These are phyloP conservation scores for Lasiosphaeria ovina DNA, from an alignment of 495 filamentous ascomycete genomes.

Conservation along the genomic window DNA sequence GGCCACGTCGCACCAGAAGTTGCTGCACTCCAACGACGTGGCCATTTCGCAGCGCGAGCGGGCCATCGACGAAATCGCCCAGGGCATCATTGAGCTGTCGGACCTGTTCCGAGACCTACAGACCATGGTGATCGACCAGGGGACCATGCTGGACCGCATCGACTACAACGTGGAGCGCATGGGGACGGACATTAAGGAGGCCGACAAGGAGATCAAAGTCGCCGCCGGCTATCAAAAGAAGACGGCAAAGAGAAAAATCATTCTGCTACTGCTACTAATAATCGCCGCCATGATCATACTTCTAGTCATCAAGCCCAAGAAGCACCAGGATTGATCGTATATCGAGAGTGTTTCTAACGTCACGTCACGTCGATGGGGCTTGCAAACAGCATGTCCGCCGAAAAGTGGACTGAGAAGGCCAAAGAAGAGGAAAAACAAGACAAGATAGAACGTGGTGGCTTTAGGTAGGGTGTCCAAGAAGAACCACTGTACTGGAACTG, in stretches of 20 bases:
- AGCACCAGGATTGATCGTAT: conserved; percentile 20
- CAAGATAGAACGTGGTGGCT: too few relatives aligned
- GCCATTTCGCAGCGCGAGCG: conserved; percentile 88
- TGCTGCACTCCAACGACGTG: conserved; percentile 73
- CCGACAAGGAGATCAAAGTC: conserved; percentile 86
- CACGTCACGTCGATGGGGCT: too few relatives aligned
- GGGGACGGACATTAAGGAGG: conserved; percentile 82
- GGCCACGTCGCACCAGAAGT: conserved; percentile 59
- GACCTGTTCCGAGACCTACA: conserved; percentile 97
- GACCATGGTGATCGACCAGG: conserved; percentile 96
- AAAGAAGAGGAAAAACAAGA: too few relatives aligned
- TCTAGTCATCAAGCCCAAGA: conserved; percentile 78
- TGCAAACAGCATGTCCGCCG: too few relatives aligned
- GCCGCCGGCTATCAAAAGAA: conserved; percentile 84
- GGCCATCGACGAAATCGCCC: conserved; percentile 97
- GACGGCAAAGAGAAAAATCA: conserved; percentile 85
- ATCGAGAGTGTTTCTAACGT: not conserved
- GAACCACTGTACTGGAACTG: too few relatives aligned
- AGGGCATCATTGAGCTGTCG: conserved; percentile 93
- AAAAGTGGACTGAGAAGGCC: too few relatives aligned
- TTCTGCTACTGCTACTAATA: conserved; percentile 79
- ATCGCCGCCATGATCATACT: conserved; percentile 86
- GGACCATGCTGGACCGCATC: conserved; percentile 94
- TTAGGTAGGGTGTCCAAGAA: too few relatives aligned
- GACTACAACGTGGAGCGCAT: conserved; percentile 97